Evolutionary conservation across 1,139 yeast genomes (phyloP).

Genomic region (Wickerhamiella infanticola): DNA sequence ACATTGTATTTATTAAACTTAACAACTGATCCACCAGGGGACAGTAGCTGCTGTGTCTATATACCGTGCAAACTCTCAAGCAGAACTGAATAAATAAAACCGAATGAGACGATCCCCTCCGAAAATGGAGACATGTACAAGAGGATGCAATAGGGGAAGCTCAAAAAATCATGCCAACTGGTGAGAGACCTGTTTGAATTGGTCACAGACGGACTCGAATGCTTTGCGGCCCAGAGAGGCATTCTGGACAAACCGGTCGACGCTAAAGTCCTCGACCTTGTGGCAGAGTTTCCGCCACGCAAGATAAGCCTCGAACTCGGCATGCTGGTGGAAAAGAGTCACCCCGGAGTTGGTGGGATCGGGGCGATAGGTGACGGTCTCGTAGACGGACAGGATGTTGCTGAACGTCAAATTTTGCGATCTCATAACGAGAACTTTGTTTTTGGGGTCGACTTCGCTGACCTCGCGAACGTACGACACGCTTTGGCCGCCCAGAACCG

Average conservation of each 20-base stretch:
- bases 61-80: no score
- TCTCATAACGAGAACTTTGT: conserved; percentile 55
- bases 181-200: neutral
- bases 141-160: no score
- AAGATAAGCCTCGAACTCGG: conserved; percentile 79
- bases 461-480: conserved; percentile 78
- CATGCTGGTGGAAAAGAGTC: conserved; percentile 65
- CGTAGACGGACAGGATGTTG: conserved; percentile 63
- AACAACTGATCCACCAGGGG: no score
- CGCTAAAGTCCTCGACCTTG: conserved; percentile 83
- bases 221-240: conserved; percentile 71
- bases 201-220: conserved; percentile 55
- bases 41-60: no score
- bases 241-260: conserved; percentile 76
- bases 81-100: no score
- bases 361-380: conserved; percentile 68
- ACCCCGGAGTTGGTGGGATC: conserved; percentile 37
- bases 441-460: conserved; percentile 59
- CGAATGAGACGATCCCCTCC: no score
- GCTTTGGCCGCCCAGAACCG: conserved; percentile 58
- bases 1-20: no score
- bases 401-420: conserved; percentile 80
- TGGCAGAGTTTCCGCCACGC: conserved; percentile 54
- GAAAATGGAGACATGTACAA: no score
- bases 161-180: neutral